Percentiles rank a stretch among this genome's conserved stretches.
Evolutionary conservation across 139 green algal species (phyloP).

Genomic region (Asterochloris sp.): DNA sequence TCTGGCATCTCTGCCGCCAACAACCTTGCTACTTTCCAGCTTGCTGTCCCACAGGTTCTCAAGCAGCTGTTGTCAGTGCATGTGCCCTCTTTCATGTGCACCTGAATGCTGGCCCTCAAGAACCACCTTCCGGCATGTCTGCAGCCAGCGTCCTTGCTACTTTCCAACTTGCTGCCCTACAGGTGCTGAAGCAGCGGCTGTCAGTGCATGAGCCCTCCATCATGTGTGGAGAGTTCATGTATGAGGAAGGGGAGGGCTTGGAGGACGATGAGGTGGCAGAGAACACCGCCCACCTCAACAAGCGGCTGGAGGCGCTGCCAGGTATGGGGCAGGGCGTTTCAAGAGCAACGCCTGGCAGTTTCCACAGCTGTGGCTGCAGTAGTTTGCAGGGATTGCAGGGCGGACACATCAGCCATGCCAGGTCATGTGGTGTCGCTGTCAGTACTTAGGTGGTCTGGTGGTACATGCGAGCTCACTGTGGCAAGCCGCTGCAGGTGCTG

Average conservation of each 20-base stretch:
- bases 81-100: constrained; percentile 38
- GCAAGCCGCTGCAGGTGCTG: too few species aligned
- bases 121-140: too few species aligned
- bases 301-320: constrained; percentile 35
- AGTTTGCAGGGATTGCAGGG: too few species aligned
- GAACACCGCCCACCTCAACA: constrained; percentile 38
- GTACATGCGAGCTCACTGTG: too few species aligned
- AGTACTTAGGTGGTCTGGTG: too few species aligned
- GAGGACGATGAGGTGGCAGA: constrained; percentile 75
- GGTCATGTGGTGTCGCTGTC: too few species aligned
- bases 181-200: constrained; percentile 72
- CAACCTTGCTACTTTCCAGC: too few species aligned
- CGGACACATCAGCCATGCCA: too few species aligned
- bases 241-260: constrained; percentile 83
- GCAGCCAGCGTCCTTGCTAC: too few species aligned
- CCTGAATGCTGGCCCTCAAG: too few species aligned
- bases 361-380: neutral
- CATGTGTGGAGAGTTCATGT: constrained; percentile 52
- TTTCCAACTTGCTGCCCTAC: neutral
- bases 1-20: too few species aligned
- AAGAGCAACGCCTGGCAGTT: neutral
- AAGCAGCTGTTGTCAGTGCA: constrained; percentile 66
- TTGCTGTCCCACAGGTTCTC: constrained; percentile 44
- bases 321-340: neutral
- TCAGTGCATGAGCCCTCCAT: constrained; percentile 53